Conservation (phyloP, 805 yeast species). For the Peterozyma toletana region DNA sequence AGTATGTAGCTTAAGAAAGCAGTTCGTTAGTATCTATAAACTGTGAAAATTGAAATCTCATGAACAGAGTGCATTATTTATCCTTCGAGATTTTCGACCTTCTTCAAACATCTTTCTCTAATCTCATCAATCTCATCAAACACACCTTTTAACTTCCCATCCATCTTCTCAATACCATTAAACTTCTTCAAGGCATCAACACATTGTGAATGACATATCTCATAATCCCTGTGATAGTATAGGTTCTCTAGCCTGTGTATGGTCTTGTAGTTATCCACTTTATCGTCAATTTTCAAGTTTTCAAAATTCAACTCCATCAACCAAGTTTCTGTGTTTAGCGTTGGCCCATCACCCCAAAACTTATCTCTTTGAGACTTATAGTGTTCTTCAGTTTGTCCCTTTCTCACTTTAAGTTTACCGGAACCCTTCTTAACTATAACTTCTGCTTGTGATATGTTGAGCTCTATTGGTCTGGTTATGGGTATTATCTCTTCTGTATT, state of each 20-base stretch:
- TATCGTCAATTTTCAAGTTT: slow-evolving; percentile 26
- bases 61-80: not conserved
- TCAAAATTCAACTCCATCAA: slow-evolving; percentile 15
- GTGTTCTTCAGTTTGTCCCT: slow-evolving; percentile 65
- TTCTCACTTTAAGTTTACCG: slow-evolving; percentile 45
- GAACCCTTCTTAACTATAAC: slow-evolving; percentile 37
- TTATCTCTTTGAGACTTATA: slow-evolving; percentile 42
- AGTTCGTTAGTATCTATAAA: not conserved
- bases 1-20: not conserved
- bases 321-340: slow-evolving; percentile 38
- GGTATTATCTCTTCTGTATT: too few species aligned
- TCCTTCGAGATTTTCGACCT: slow-evolving; percentile 9
- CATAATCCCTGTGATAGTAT: slow-evolving; percentile 48
- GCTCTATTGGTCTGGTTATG: too few species aligned
- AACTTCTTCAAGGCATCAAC: slow-evolving; percentile 21
- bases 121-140: slow-evolving; percentile 42
- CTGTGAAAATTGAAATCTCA: too few species aligned
- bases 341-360: slow-evolving; percentile 53
- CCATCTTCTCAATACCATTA: slow-evolving; percentile 24
- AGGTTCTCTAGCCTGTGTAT: slow-evolving; percentile 57
- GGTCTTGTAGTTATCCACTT: slow-evolving; percentile 48
- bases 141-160: slow-evolving; percentile 39
- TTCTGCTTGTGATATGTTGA: slow-evolving; percentile 20
- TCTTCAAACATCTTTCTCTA: slow-evolving; percentile 29
- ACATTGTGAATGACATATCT: slow-evolving; percentile 40